Conservation (phyloP, 495 filamentous ascomycete species). For the Penicillium bovifimosum region DNA sequence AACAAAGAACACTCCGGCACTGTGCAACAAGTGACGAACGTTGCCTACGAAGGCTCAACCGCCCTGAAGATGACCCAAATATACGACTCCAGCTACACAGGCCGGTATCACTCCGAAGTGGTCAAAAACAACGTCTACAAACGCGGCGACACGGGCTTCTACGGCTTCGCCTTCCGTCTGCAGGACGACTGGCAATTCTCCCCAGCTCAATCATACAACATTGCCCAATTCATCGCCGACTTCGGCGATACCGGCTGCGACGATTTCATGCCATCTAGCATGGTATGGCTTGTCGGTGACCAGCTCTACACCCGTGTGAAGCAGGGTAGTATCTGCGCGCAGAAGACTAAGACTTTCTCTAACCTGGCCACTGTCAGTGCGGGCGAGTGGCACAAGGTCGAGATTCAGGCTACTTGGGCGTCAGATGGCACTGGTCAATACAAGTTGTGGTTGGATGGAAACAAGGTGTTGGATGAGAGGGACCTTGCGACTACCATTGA, state of each 20-base stretch:
- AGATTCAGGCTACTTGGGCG: conserved; percentile 46
- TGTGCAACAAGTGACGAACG: conserved; percentile 43
- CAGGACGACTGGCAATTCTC: conserved; percentile 45
- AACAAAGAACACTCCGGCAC: conserved; percentile 41
- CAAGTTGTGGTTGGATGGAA: conserved; percentile 48
- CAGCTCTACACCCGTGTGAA: conserved; percentile 45
- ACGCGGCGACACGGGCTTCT: conserved; percentile 47
- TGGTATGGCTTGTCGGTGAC: conserved; percentile 47
- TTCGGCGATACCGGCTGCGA: conserved; percentile 46
- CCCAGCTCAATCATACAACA: conserved; percentile 45
- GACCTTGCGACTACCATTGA: conserved; percentile 43
- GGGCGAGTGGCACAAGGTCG: conserved; percentile 47
- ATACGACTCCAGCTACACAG: conserved; percentile 41
- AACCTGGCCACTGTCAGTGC: conserved; percentile 36
- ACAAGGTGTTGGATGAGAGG: conserved; percentile 40
- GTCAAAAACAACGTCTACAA: conserved; percentile 43
- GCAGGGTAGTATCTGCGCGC: conserved; percentile 38
- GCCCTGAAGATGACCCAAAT: conserved; percentile 50
- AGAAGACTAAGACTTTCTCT: conserved; percentile 26
- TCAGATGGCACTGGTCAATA: conserved; percentile 42
- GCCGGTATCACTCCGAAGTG: conserved; percentile 54
- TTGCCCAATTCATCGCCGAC: conserved; percentile 54
- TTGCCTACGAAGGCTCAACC: conserved; percentile 37
- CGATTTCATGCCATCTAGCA: conserved; percentile 48
- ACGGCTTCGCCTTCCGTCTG: conserved; percentile 52